Conservation (phyloP, 2,329 filamentous ascomycete species). For the Trichothecium roseum region DNA sequence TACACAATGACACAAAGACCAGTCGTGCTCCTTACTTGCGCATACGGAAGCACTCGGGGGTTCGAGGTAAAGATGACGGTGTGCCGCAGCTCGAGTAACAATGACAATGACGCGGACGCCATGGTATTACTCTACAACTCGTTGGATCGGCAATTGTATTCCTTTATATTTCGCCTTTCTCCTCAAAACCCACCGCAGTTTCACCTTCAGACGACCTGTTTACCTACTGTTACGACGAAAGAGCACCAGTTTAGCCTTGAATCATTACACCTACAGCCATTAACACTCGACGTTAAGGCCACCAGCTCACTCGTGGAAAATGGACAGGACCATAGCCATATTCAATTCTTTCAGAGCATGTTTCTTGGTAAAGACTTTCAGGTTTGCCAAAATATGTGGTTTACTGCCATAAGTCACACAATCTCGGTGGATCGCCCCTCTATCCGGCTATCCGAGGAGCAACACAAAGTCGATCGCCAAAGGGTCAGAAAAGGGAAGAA, state of each 20-base stretch:
- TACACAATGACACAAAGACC: conserved; percentile 9
- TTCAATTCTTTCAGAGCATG: conserved; percentile 37
- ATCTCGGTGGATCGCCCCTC: conserved; percentile 17
- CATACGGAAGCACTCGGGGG: conserved; percentile 16
- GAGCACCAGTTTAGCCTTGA: neutral
- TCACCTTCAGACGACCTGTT: conserved; percentile 18
- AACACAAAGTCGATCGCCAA: conserved; percentile 1
- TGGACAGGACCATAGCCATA: conserved; percentile 1
- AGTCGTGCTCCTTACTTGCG: conserved; percentile 15
- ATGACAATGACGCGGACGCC: conserved; percentile 8
- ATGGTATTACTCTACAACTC: conserved; percentile 25
- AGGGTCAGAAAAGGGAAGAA: neutral
- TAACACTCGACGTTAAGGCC: no score
- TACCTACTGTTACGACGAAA: no score
- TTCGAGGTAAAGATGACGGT: conserved; percentile 17
- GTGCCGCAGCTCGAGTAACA: conserved; percentile 11
- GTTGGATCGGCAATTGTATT: conserved; percentile 17
- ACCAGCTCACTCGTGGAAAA: no score
- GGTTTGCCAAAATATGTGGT: conserved; percentile 28
- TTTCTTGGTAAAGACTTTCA: conserved; percentile 30
- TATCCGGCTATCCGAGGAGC: conserved; percentile 14
- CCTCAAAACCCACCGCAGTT: conserved; percentile 20
- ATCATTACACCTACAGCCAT: conserved; percentile 7
- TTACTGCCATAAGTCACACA: conserved; percentile 12
- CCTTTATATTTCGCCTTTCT: conserved; percentile 22